Evolutionary conservation across 495 filamentous ascomycete genomes (phyloP).

Genomic region (Tuber aestivum): DNA sequence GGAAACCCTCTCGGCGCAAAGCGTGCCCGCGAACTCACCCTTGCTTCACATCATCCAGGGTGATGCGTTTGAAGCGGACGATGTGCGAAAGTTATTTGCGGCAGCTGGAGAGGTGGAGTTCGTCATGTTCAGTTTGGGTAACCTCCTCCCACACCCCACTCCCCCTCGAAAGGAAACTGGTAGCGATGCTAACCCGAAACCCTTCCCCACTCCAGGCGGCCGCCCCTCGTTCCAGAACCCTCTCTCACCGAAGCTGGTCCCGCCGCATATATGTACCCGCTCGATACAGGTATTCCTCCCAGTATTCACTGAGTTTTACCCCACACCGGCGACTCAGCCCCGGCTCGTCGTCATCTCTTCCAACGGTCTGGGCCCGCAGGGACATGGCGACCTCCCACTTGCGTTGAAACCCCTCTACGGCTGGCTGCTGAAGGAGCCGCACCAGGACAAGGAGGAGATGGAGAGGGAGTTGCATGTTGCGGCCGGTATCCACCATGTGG

Average conservation of each 20-base stretch:
- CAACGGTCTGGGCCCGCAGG: conserved; percentile 41
- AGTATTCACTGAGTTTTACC: conserved; percentile 36
- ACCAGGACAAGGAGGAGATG: conserved; percentile 46
- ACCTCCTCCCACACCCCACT: neutral
- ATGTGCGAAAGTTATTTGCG: conserved; percentile 10
- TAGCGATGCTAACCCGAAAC: neutral
- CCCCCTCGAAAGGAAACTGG: neutral
- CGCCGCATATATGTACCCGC: conserved; percentile 27
- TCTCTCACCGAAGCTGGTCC: conserved; percentile 19
- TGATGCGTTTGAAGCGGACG: conserved; percentile 17
- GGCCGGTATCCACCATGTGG: conserved; percentile 23
- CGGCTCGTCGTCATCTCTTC: conserved; percentile 39
- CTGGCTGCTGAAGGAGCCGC: conserved; percentile 43
- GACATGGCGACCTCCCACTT: conserved; percentile 43
- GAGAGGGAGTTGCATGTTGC: conserved; percentile 37
- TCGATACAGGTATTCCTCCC: conserved; percentile 35
- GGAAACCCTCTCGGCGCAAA: conserved; percentile 4
- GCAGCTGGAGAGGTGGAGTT: conserved; percentile 16
- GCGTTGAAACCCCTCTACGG: conserved; percentile 43
- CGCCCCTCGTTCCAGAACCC: conserved; percentile 34
- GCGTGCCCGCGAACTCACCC: neutral
- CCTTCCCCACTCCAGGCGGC: conserved; percentile 15
- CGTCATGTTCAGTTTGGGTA: conserved; percentile 22
- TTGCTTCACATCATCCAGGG: conserved; percentile 20
- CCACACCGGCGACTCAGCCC: neutral